A percentile compares a stretch with the other conserved stretches of the same genome.
Evolutionary conservation across 202 grass and related monocot genomes (phyloP).

Genomic region (Saccharum hybrid): DNA sequence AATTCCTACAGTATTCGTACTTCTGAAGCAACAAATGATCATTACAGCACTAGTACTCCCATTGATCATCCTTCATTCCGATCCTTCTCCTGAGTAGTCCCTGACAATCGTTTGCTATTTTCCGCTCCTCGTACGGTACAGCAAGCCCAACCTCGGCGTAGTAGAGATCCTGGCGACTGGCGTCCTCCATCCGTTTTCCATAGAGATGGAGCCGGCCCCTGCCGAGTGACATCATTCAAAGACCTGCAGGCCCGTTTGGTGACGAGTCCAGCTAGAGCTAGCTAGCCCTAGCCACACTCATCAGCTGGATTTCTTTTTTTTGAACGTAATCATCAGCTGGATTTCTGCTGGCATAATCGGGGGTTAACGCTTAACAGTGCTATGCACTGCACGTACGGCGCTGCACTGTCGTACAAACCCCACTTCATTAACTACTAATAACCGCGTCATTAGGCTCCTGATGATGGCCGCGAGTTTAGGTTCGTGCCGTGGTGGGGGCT

Average conservation of each 20-base stretch:
- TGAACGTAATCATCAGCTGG: neutral
- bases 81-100: neutral
- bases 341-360: neutral
- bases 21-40: no score
- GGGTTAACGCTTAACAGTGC: neutral
- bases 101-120: neutral
- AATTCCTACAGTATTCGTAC: no score
- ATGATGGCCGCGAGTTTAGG: neutral
- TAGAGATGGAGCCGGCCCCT: no score
- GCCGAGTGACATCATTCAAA: neutral
- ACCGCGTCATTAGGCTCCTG: slow-evolving; percentile 10
- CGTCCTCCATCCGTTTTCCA: no score
- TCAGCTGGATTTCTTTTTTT: neutral
- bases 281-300: neutral
- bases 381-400: neutral
- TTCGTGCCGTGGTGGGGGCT: neutral
- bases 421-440: slow-evolving; percentile 39
- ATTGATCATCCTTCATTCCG: no score
- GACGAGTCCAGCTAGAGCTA: no score
- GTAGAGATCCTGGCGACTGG: neutral
- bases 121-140: neutral
- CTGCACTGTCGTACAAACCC: neutral
- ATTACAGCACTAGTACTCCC: no score
- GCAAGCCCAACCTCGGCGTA: neutral
- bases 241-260: neutral